phyloP scores from a whole-genome alignment of 345 rosid genomes.

The Gynandropsis gynandra region DNA sequence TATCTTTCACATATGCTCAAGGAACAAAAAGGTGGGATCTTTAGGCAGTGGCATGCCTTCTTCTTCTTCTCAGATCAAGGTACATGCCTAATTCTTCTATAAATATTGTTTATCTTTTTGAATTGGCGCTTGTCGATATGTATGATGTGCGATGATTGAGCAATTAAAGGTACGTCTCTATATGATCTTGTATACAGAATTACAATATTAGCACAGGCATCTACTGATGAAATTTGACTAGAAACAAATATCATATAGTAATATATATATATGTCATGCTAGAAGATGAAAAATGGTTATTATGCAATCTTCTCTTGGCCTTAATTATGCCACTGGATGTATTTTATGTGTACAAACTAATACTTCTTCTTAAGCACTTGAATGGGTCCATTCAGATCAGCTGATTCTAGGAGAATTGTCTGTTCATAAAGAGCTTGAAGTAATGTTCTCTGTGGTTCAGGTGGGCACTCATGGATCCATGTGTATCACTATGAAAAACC shows the following conservation, averaged over 20 bases:
- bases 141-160: no score
- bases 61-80: conserved; percentile 29
- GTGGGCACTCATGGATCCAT: conserved; percentile 39
- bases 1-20: conserved; percentile 33
- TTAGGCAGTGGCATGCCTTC: conserved; percentile 17
- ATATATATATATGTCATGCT: no score
- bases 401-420: conserved; percentile 42
- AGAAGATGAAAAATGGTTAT: no score
- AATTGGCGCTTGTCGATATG: no score
- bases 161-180: no score
- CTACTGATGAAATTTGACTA: no score
- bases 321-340: not conserved
- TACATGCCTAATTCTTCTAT: no score
- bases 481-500: conserved; percentile 64
- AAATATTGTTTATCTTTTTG: no score
- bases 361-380: conserved; percentile 9
- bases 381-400: conserved; percentile 23
- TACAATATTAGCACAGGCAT: no score
- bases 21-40: conserved; percentile 26
- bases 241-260: no score
- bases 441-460: conserved; percentile 42
- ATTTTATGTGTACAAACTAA: not conserved
- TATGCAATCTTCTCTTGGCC: no score
- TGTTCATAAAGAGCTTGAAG: conserved; percentile 45
- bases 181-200: no score